Percentiles rank a stretch among this genome's conserved stretches.
Conservation (phyloP, 2,329 filamentous ascomycete genomes). For the Trichoderma sp. region DNA sequence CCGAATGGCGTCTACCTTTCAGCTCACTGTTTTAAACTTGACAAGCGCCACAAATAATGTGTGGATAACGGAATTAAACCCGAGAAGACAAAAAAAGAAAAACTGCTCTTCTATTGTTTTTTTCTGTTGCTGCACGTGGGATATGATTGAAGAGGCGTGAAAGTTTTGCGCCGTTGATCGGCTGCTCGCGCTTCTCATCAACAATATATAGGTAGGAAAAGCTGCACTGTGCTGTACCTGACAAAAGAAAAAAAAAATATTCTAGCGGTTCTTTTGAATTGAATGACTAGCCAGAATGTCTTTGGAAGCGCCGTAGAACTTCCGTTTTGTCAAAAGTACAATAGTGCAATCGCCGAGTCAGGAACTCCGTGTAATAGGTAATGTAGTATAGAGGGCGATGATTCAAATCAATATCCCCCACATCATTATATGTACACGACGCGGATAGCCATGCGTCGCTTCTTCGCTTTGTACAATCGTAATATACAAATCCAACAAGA, state of each 20-base stretch:
- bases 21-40: not conserved
- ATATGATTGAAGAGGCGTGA: constrained; percentile 8
- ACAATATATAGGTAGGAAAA: not conserved
- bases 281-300: not conserved
- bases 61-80: not conserved
- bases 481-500: constrained; percentile 5
- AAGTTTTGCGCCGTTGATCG: not conserved
- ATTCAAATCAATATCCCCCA: not conserved
- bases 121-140: not conserved
- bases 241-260: not conserved
- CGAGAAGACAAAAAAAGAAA: not conserved
- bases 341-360: not conserved
- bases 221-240: not conserved
- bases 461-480: not conserved
- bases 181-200: not conserved
- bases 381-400: not conserved
- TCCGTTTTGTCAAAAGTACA: not conserved
- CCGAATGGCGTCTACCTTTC: constrained; percentile 2
- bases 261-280: not conserved
- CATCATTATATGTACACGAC: constrained; percentile 1
- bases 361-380: not conserved
- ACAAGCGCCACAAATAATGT: constrained; percentile 5
- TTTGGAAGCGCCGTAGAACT: constrained; percentile 6
- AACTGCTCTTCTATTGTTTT: not conserved
- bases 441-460: not conserved